Conservation (phyloP, 2,329 filamentous ascomycete species). For the Sclerotinia minor region DNA sequence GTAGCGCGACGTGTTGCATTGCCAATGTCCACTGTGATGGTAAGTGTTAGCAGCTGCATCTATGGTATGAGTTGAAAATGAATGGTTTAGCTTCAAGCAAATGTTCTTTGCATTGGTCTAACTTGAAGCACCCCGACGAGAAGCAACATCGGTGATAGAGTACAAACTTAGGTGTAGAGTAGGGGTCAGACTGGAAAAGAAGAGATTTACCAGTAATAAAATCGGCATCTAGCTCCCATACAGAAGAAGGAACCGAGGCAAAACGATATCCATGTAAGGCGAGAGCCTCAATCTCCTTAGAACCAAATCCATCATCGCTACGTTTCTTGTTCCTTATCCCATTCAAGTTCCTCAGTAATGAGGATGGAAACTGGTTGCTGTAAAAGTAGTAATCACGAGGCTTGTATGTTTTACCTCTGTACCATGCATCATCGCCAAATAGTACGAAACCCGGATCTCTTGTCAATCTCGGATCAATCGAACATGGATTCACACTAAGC, state of each 20-base stretch:
- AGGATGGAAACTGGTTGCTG: not conserved
- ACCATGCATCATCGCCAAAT: not conserved
- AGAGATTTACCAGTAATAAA: not conserved
- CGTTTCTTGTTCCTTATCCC: not conserved
- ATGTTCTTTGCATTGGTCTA: not conserved
- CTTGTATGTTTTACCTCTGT: not conserved
- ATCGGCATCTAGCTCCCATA: not conserved
- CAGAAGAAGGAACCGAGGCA: not conserved
- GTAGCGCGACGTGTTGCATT: slow-evolving; percentile 7
- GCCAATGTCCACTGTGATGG: not conserved
- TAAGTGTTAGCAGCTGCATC: not conserved
- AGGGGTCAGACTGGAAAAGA: too few species aligned
- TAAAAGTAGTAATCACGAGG: not conserved
- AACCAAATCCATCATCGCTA: not conserved
- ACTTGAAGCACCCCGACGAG: too few species aligned
- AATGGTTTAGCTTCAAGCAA: not conserved
- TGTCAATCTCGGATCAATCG: not conserved
- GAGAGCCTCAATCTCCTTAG: not conserved
- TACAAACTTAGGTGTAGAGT: too few species aligned
- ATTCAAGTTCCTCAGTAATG: not conserved
- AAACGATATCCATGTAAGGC: not conserved
- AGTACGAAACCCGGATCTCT: not conserved
- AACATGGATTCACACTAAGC: not conserved
- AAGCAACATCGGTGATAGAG: too few species aligned
- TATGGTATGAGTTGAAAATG: not conserved